Evolutionary conservation across 192 early-diverging fungal species (phyloP).

Genomic region (Umbelopsis sp.): DNA sequence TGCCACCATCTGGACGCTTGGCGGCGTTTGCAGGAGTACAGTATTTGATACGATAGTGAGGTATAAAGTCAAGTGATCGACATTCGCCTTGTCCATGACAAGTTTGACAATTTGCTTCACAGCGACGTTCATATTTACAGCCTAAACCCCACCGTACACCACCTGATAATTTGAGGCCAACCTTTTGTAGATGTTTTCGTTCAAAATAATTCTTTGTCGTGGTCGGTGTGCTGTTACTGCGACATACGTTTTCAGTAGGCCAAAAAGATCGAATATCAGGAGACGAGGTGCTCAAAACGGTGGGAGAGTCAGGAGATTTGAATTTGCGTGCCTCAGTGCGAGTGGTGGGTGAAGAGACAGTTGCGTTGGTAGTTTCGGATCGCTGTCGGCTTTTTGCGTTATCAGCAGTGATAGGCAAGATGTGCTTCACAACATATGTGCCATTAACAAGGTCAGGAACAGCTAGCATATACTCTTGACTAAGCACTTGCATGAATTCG

Average conservation of each 20-base stretch:
- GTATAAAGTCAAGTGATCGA: conserved; percentile 33
- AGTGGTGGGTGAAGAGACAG: neutral
- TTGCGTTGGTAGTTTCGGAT: neutral
- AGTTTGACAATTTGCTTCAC: conserved; percentile 20
- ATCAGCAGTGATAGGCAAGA: conserved; percentile 5
- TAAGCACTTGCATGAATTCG: conserved; percentile 46
- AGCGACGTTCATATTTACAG: conserved; percentile 40
- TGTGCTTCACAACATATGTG: conserved; percentile 25
- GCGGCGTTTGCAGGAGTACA: conserved; percentile 34
- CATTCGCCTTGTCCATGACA: conserved; percentile 37
- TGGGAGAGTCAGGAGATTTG: neutral
- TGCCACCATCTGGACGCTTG: conserved; percentile 8
- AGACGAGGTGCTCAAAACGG: neutral
- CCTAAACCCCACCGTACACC: conserved; percentile 49
- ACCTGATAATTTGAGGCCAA: conserved; percentile 38
- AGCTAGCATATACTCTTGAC: conserved; percentile 40
- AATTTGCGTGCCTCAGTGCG: neutral
- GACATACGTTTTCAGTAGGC: neutral
- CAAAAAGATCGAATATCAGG: neutral
- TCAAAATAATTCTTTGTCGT: neutral
- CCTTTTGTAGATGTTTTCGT: conserved; percentile 28
- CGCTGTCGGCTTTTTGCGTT: neutral
- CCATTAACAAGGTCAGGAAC: conserved; percentile 45
- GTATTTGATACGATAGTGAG: conserved; percentile 44
- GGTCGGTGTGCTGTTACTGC: neutral